Evolutionary conservation across 2,329 filamentous ascomycete genomes (phyloP), one percentile per base, ranked within the genome.

Genomic region (Podosphaera xanthii): DNA sequence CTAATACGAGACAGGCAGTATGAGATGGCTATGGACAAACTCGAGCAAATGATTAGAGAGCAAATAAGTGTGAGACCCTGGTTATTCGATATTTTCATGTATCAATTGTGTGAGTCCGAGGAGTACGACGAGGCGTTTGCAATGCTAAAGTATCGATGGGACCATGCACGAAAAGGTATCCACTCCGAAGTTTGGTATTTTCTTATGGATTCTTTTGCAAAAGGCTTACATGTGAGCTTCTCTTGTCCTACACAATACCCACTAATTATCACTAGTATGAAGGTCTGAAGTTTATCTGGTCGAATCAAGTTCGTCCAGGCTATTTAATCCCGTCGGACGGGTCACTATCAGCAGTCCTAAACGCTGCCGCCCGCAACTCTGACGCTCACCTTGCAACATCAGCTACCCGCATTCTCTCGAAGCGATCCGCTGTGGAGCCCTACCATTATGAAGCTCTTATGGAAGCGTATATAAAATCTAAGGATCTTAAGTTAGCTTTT

Each of bases 391-490:
- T 96, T 8, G 86, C 85, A 0, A 82, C 81, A 4, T 79, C 84
- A 36, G 84, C 86, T 36, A 80, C 94, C 62, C 76, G 81, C 33
- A 71, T 82, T 58, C 75, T 91, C 22, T 76, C 77, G 3, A 73
- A 77, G 7, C 75, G 75, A 12, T 76, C 77, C 1, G 74, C 77
- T 48, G 74, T 89, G 44, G 73, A 76, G 7, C 70, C 77, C 4
- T 76, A 84, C 62, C 87, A 96, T 68, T 94, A 92, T 70, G 88
- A 94, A 69, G 77, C 84, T 35, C 76, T 96, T 35, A 73, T 90
- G 5, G 81, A 87, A 60, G 78, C 84, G 3, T 87, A 94, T 67
- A 74, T 81, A 9, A 69, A 70, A 14, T 72, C 73, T 2, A 74
- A 76, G 1, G 81, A 92, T 63, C 66, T 91, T 6, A 71, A 73